A percentile compares a stretch with the other conserved stretches of the same genome.
These are phyloP conservation scores for Pyrenula aspistea DNA, from an alignment of 495 filamentous ascomycete genomes.

Conservation along the genomic window DNA sequence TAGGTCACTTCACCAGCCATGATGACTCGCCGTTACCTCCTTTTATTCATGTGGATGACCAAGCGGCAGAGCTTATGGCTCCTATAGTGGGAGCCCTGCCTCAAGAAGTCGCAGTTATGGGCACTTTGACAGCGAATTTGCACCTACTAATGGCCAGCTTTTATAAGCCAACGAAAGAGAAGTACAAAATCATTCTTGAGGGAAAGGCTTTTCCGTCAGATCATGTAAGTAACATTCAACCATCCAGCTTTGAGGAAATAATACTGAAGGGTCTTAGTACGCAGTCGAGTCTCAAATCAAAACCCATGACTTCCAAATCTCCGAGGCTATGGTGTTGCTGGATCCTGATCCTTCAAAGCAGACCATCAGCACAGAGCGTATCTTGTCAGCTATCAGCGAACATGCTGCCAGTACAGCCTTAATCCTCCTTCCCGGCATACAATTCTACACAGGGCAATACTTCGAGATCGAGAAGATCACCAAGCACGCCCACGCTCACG, in stretches of 20 bases:
- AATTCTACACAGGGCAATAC: conserved; percentile 90
- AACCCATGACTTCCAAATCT: conserved; percentile 59
- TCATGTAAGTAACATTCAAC: conserved; percentile 40
- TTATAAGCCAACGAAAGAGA: conserved; percentile 63
- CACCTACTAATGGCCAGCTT: conserved; percentile 88
- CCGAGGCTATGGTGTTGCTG: conserved; percentile 64
- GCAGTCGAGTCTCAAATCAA: conserved; percentile 78
- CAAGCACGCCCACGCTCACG: conserved; percentile 57
- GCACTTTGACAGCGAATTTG: conserved; percentile 82
- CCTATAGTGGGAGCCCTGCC: conserved; percentile 72
- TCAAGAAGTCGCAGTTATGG: conserved; percentile 85
- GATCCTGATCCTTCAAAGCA: conserved; percentile 41
- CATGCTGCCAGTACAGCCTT: conserved; percentile 69
- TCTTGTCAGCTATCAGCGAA: conserved; percentile 61
- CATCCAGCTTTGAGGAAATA: neutral
- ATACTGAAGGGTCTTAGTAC: conserved; percentile 43
- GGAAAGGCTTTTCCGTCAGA: conserved; percentile 92
- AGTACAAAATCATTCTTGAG: conserved; percentile 86
- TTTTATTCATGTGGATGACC: conserved; percentile 71
- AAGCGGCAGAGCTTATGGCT: conserved; percentile 59
- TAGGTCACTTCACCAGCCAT: conserved; percentile 81
- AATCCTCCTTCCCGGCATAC: conserved; percentile 77
- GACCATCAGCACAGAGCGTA: conserved; percentile 53
- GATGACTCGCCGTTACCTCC: conserved; percentile 60
- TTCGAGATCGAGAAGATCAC: conserved; percentile 84